Evolutionary conservation across 2,329 filamentous ascomycete species (phyloP).

Genomic region (Pleurostoma richardsiae): DNA sequence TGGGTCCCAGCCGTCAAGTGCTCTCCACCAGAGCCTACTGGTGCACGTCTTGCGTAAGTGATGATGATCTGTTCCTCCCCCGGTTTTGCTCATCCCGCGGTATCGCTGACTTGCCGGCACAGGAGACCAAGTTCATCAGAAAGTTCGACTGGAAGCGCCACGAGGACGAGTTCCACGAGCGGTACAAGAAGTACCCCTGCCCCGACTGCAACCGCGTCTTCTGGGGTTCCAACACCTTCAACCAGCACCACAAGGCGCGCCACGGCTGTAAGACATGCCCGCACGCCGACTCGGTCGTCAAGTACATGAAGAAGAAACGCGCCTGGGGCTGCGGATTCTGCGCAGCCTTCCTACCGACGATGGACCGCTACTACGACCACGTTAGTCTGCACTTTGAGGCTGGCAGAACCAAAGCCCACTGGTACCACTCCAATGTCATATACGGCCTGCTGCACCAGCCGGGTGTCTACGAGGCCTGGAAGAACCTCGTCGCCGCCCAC

Average conservation of each 20-base stretch:
- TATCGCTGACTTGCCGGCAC: constrained; percentile 1
- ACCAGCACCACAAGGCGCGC: constrained; percentile 57
- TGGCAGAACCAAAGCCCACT: constrained; percentile 58
- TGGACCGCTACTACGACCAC: constrained; percentile 64
- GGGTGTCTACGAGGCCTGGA: constrained; percentile 57
- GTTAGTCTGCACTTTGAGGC: constrained; percentile 63
- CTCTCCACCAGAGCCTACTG: constrained; percentile 41
- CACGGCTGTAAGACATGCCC: constrained; percentile 61
- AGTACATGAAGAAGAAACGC: constrained; percentile 53
- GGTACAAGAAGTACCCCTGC: constrained; percentile 62
- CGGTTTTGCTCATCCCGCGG: too few relatives aligned
- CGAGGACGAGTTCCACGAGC: constrained; percentile 65
- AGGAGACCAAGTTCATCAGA: constrained; percentile 59
- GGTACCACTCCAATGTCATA: constrained; percentile 65
- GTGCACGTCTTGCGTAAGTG: constrained; percentile 41
- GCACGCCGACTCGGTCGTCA: constrained; percentile 59
- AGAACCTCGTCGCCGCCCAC: constrained; percentile 42
- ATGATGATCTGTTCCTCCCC: background rate
- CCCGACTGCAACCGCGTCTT: constrained; percentile 64
- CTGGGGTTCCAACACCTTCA: constrained; percentile 59
- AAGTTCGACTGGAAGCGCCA: constrained; percentile 68
- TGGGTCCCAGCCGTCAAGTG: background rate
- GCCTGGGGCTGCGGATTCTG: constrained; percentile 69
- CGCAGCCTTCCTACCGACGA: constrained; percentile 55
- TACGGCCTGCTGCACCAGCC: constrained; percentile 64